phyloP scores from a whole-genome alignment of 2,329 filamentous ascomycete genomes.

The Cladosporium sp. region DNA sequence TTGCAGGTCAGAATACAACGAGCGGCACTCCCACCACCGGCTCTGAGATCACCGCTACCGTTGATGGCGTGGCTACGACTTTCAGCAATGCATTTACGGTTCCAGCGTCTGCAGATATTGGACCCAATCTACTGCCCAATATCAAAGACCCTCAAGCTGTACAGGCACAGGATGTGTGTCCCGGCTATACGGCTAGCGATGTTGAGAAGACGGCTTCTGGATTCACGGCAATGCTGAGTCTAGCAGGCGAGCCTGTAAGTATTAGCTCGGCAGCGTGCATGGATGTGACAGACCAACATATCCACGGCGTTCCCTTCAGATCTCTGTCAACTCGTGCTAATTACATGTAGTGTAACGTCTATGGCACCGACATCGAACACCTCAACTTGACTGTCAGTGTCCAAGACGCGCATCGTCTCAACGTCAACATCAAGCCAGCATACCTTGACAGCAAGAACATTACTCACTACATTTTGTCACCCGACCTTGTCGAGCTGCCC shows the following conservation, averaged over 20 bases:
- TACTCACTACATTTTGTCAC: constrained; percentile 57
- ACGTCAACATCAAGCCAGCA: constrained; percentile 65
- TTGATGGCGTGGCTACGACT: constrained; percentile 6
- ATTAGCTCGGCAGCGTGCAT: background rate
- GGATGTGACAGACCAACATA: too few relatives aligned
- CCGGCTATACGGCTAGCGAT: constrained; percentile 54
- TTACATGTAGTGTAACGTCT: constrained; percentile 11
- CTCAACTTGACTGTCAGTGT: constrained; percentile 60
- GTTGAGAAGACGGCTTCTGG: constrained; percentile 45
- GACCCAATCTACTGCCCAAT: constrained; percentile 51
- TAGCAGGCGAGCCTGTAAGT: constrained; percentile 47
- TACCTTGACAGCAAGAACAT: constrained; percentile 44
- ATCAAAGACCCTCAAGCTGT: constrained; percentile 60
- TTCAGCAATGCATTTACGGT: constrained; percentile 25
- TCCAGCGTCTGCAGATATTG: constrained; percentile 30
- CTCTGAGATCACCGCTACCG: constrained; percentile 3
- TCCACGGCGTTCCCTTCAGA: background rate
- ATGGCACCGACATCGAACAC: constrained; percentile 58
- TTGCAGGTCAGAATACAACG: constrained; percentile 1
- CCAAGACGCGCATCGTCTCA: constrained; percentile 56
- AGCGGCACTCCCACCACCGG: constrained; percentile 3
- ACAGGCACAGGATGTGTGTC: constrained; percentile 56
- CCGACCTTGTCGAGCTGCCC: constrained; percentile 58
- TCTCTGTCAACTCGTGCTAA: constrained; percentile 1
- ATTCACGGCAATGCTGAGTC: constrained; percentile 48